These are phyloP conservation scores for Parietaria judaica DNA, from an alignment of 306 rosid species.

Conservation along the genomic window DNA sequence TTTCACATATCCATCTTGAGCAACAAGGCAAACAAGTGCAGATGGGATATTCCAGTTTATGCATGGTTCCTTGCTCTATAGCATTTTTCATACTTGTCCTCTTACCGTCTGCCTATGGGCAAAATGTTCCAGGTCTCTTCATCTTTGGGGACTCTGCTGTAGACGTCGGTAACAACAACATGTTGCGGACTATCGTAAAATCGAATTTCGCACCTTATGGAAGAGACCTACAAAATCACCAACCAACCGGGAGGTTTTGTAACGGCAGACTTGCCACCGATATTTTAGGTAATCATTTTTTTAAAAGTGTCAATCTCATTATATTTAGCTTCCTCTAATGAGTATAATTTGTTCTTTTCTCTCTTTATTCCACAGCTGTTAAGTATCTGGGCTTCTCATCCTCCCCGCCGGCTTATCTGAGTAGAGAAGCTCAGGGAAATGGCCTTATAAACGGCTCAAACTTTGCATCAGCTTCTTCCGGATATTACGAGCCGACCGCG, in stretches of 20 bases:
- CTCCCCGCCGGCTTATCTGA: conserved; percentile 32
- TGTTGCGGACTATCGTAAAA: conserved; percentile 29
- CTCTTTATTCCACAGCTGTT: conserved; percentile 19
- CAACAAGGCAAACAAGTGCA: too few species aligned
- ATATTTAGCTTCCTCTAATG: background rate
- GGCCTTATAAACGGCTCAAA: conserved; percentile 37
- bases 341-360: background rate
- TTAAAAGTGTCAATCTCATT: background rate
- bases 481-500: conserved; percentile 46
- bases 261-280: conserved; percentile 67
- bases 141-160: conserved; percentile 64
- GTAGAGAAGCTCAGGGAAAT: conserved; percentile 16
- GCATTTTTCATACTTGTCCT: conserved; percentile 17
- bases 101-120: conserved; percentile 30
- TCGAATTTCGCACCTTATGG: conserved; percentile 68
- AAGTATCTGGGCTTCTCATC: conserved; percentile 33
- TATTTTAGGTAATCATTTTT: conserved; percentile 31
- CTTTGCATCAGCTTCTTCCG: conserved; percentile 69
- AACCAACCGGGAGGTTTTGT: conserved; percentile 57
- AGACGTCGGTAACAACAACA: conserved; percentile 66
- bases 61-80: conserved; percentile 19
- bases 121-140: conserved; percentile 64
- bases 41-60: conserved; percentile 27
- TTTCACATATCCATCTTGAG: too few species aligned
- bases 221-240: conserved; percentile 46